Percentiles rank a stretch among this genome's conserved stretches.
Evolutionary conservation across 805 yeast genomes (phyloP).

Genomic region (Phaffomyces antillensis): DNA sequence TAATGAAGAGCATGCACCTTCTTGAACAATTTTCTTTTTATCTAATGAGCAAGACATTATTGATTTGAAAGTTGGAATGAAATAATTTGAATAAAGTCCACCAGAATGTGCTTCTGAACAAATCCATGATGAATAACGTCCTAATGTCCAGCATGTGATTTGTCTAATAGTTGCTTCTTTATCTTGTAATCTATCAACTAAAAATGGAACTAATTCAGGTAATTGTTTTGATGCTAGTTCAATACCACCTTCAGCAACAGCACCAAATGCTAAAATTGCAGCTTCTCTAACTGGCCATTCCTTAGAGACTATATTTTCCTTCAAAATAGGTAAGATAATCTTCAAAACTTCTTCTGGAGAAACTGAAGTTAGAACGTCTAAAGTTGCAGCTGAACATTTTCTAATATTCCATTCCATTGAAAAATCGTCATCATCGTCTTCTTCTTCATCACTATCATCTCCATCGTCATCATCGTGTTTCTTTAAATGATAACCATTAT

Average conservation of each 20-base stretch:
- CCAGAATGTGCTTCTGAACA: slow-evolving; percentile 57
- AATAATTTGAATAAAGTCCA: slow-evolving; percentile 58
- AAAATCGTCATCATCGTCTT: slow-evolving; percentile 60
- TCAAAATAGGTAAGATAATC: slow-evolving; percentile 66
- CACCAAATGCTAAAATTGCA: slow-evolving; percentile 90
- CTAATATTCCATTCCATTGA: slow-evolving; percentile 83
- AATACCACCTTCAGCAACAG: slow-evolving; percentile 83
- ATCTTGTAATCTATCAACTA: slow-evolving; percentile 74
- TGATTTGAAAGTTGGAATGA: slow-evolving; percentile 71
- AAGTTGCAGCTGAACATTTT: slow-evolving; percentile 90
- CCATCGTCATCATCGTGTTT: slow-evolving; percentile 38
- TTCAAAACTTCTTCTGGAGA: slow-evolving; percentile 62
- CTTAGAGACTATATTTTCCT: slow-evolving; percentile 56
- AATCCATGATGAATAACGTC: slow-evolving; percentile 81
- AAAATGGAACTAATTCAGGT: slow-evolving; percentile 76
- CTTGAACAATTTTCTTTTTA: slow-evolving; percentile 87
- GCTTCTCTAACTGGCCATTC: slow-evolving; percentile 93
- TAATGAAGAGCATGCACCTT: slow-evolving; percentile 84
- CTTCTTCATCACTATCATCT: slow-evolving; percentile 66
- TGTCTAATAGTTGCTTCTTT: slow-evolving; percentile 80
- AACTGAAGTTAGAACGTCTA: slow-evolving; percentile 69
- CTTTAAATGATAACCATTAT: slow-evolving; percentile 9
- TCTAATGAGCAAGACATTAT: slow-evolving; percentile 73
- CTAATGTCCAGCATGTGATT: slow-evolving; percentile 92
- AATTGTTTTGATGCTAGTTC: slow-evolving; percentile 63